phyloP scores from a whole-genome alignment of 2,329 filamentous ascomycete species.

The Cladobotryum protrusum region DNA sequence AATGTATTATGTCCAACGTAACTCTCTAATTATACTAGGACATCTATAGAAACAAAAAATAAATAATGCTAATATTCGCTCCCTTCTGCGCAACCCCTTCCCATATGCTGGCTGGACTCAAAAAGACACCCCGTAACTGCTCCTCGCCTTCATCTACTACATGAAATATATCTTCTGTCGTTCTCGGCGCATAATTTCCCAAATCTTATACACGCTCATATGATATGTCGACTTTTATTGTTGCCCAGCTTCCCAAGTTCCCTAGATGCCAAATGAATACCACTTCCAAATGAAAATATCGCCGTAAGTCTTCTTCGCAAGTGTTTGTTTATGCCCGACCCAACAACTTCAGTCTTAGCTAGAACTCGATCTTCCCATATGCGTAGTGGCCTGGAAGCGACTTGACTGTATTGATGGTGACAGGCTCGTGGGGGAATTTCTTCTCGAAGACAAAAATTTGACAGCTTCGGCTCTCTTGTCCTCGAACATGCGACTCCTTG shows the following conservation, averaged over 20 bases:
- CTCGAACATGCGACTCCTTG: conserved; percentile 46
- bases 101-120: no score
- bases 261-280: not conserved
- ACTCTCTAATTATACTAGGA: no score
- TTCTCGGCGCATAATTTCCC: no score
- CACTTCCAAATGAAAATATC: not conserved
- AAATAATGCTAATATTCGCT: no score
- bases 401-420: conserved; percentile 12
- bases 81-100: no score
- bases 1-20: no score
- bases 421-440: conserved; percentile 25
- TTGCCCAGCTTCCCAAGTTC: not conserved
- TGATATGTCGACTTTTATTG: not conserved
- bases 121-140: not conserved
- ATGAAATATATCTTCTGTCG: not conserved
- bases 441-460: conserved; percentile 30
- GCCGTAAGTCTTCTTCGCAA: not conserved
- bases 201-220: not conserved
- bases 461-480: conserved; percentile 40
- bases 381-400: conserved; percentile 13
- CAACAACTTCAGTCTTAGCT: conserved; percentile 15
- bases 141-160: not conserved
- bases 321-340: not conserved
- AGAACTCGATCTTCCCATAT: conserved; percentile 16
- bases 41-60: no score